Base-by-base conservation (phyloP, 2,329 filamentous ascomycete genomes). In the Calycina herbarum region DNA sequence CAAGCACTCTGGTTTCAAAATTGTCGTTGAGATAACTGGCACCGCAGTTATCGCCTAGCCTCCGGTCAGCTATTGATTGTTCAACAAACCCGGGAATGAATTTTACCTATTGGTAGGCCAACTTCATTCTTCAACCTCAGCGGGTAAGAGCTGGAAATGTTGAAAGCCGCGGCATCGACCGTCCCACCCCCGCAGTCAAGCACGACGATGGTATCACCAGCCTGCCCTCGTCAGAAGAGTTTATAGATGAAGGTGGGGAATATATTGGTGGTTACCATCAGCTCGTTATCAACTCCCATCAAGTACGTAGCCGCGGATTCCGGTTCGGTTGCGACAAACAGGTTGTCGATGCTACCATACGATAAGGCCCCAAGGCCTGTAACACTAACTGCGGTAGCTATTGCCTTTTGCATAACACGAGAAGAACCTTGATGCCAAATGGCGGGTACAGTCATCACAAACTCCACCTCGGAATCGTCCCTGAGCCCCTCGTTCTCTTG, bases 271-370 rank as follows among this genome's bases (percentile, higher is more conserved):
- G 62, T 64, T 54, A 70, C 69, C 13, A 64, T 31, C 33, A 71
- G 61, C 10, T 64, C 51, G 20, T 61, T 58, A 2, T 57, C 71
- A n/a, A 54, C 66, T n/a, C 64, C 68, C 45, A 75, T 60, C 4
- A 74, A 66, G 56, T 69, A 73, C 1, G 70, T 74, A 0, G 73
- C 73, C 1, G 74, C 74, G 17, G 73, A 73, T 64, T 76, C 74
- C 2, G 74, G 74, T 54, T 76, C 75, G 8, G 70, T 70, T 5
- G 74, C 69, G 17, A 76, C 69, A 42, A 75, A 76, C 1, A 76
- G 59, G 27, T 73, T 72, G 20, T 75, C 69, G n/a, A 75, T 48
- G 35, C 63, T 69, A 2, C 63, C 60, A 13, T 66, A 33, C 3
- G 48, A 58, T 15, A 68, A 40, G 0, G 54, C 60, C 4, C 70